Evolutionary conservation across 139 green algal genomes (phyloP).

Genomic region (Nannochloris sp.): DNA sequence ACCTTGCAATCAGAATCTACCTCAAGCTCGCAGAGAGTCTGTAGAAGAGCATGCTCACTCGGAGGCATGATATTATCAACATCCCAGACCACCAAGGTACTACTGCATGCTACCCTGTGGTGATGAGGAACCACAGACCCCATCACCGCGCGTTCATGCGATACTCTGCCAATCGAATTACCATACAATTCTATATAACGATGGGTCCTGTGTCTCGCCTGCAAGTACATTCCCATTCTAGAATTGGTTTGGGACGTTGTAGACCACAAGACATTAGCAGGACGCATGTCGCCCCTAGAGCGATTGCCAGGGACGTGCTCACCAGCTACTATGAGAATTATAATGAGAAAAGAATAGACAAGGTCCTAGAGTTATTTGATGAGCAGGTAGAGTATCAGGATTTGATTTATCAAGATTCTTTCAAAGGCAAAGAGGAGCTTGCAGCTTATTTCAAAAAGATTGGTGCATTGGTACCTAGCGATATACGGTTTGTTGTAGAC

Average conservation of each 20-base stretch:
- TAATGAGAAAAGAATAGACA: conserved; percentile 52
- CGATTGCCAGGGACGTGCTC: conserved; percentile 33
- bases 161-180: too few relatives aligned
- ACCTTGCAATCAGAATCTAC: not conserved
- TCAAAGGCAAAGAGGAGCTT: conserved; percentile 42
- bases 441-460: conserved; percentile 55
- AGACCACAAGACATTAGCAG: too few relatives aligned
- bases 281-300: not conserved
- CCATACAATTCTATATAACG: too few relatives aligned
- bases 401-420: conserved; percentile 65
- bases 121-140: not conserved
- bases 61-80: conserved; percentile 1
- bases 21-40: too few relatives aligned
- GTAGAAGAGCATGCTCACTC: not conserved
- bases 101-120: not conserved
- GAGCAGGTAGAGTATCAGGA: conserved; percentile 47
- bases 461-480: conserved; percentile 30
- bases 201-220: too few relatives aligned
- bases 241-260: too few relatives aligned
- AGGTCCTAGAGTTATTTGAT: conserved; percentile 47
- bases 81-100: not conserved
- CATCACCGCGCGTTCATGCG: too few relatives aligned
- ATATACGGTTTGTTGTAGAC: conserved; percentile 69
- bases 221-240: too few relatives aligned
- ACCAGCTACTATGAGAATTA: conserved; percentile 54